Percentiles rank a stretch among this genome's conserved stretches.
phyloP scores from a whole-genome alignment of 1,284 basidiomycete species.

The Trichosporon ovoides region DNA sequence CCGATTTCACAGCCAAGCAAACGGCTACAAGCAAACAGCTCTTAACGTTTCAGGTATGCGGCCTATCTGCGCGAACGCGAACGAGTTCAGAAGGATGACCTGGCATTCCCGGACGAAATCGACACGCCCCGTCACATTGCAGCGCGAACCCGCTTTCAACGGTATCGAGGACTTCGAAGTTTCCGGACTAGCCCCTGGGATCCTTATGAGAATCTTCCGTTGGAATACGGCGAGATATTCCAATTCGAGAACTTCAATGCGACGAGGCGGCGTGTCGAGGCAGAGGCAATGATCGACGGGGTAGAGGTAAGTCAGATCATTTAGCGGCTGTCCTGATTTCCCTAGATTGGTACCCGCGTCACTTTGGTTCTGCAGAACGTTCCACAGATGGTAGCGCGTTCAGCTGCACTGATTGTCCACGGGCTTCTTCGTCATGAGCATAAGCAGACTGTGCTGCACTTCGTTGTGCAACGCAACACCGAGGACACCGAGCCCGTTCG shows the following conservation, averaged over 20 bases:
- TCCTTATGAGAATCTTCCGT: constrained; percentile 89
- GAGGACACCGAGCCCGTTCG: constrained; percentile 83
- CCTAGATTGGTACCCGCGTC: constrained; percentile 71
- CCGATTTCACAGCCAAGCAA: no score
- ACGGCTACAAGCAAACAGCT: no score
- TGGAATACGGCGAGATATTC: constrained; percentile 92
- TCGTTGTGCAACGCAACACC: constrained; percentile 89
- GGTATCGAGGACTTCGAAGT: constrained; percentile 84
- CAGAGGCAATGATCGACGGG: constrained; percentile 60
- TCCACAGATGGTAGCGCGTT: constrained; percentile 51
- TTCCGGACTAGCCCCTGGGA: constrained; percentile 97
- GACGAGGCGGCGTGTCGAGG: constrained; percentile 70
- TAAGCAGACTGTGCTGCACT: constrained; percentile 89
- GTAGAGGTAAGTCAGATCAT: constrained; percentile 58
- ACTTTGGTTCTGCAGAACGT: constrained; percentile 68
- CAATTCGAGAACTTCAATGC: constrained; percentile 92
- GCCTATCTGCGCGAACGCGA: constrained; percentile 60
- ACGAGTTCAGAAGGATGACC: constrained; percentile 65
- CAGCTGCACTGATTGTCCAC: constrained; percentile 66
- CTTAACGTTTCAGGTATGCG: constrained; percentile 54
- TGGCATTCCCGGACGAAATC: constrained; percentile 92
- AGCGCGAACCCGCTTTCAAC: constrained; percentile 80
- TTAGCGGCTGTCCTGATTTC: not conserved
- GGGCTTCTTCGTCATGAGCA: constrained; percentile 91
- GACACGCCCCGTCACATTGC: constrained; percentile 88